Evolutionary conservation across 495 filamentous ascomycete species (phyloP), one percentile per base, ranked within the genome.

Genomic region (Trichoderma reesei): DNA sequence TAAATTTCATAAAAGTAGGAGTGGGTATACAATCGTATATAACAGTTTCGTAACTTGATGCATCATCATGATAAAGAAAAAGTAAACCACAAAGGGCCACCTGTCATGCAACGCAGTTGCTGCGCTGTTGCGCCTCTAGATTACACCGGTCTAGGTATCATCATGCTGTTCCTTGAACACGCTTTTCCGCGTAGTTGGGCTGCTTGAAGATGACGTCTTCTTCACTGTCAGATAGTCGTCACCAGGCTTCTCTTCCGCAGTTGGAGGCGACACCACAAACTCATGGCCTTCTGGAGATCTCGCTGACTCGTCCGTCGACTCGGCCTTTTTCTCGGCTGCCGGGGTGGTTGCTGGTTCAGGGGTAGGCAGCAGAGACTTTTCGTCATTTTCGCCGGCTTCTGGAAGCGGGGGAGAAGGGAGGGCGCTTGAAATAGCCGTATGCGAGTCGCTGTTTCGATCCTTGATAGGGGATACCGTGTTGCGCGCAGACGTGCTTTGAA

Each of bases 121-220:
- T 9, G 8, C 11, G 26, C 26, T n/a, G 14, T 56, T 10, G 6
- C 20, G 56, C 56, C 20, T 33, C 31, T 16, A 39, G 7, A 16
- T n/a, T 13, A 4, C 11, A 20, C 20, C 36, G 41, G 18, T n/a
- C 48, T 56, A 61, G 26, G 26, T 26, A 54, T 75, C 76, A 20
- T 69, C 73, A 42, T 67, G 38, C 44, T 71, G 65, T 68, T 79
- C 76, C 16, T 60, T 66, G 60, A 79, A 79, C n/a, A 75, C 64
- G 61, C 76, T 79, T 54, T 62, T 68, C 54, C 76, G 16, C 11
- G 64, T 59, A 68, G 44, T 46, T 69, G 70, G 46, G 65, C 71
- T 64, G 13, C 64, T 46, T 4, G 14, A 36, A 59, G 37, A 62
- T 41, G 34, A 39, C 37, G 59, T 59, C 13, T n/a, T 38, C 16